Evolutionary conservation across 352 stramenopile genomes (phyloP).

Genomic region (Phytopythium litorale): DNA sequence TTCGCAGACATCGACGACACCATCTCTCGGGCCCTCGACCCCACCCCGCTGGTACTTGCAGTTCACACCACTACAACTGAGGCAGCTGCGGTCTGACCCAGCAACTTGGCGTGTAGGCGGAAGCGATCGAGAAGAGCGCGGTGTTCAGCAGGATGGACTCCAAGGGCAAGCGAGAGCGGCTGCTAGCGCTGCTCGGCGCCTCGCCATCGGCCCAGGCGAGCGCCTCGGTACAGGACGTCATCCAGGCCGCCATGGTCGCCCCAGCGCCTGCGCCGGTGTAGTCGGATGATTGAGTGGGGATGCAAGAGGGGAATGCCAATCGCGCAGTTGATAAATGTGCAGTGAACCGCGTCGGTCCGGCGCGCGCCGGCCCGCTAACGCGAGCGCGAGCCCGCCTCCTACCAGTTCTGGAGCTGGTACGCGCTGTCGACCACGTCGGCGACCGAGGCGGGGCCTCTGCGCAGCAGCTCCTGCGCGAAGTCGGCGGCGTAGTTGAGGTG

Average conservation of each 20-base stretch:
- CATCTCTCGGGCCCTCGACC: conserved; percentile 35
- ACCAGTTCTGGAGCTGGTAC: conserved; percentile 80
- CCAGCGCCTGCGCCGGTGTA: conserved; percentile 10
- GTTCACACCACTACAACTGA: no score
- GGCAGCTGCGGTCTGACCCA: no score
- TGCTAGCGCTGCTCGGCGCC: conserved; percentile 36
- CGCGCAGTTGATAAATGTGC: conserved; percentile 21
- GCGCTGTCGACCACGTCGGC: conserved; percentile 55
- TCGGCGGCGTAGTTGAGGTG: conserved; percentile 68
- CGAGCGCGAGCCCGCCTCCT: conserved; percentile 6
- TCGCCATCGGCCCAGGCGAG: conserved; percentile 2
- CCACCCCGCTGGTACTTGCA: conserved; percentile 34
- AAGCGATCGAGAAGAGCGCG: conserved; percentile 33
- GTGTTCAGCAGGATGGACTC: conserved; percentile 34
- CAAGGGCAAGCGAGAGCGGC: conserved; percentile 30
- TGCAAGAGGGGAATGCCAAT: conserved; percentile 11
- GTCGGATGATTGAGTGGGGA: neutral
- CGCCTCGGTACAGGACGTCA: conserved; percentile 22
- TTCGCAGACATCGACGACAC: conserved; percentile 46
- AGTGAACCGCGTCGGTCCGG: neutral
- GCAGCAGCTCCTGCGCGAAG: conserved; percentile 69
- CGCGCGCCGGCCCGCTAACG: neutral
- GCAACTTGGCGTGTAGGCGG: conserved; percentile 13
- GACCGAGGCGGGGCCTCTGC: conserved; percentile 58
- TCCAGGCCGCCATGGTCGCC: conserved; percentile 18